Conservation (phyloP, 2,329 filamentous ascomycete genomes). For the Aspergillus fijiensis region DNA sequence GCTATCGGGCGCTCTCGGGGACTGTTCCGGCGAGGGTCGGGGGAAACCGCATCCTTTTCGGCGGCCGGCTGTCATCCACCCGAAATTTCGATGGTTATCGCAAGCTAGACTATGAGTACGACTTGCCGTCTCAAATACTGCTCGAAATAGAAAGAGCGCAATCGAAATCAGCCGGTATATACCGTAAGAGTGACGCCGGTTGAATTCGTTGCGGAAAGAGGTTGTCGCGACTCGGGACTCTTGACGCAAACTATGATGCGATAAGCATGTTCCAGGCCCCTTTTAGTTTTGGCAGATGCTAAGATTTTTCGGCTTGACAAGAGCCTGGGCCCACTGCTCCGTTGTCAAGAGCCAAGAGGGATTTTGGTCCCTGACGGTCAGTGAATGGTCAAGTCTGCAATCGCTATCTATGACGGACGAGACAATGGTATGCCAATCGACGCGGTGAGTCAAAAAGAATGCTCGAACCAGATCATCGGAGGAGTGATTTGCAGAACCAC, state of each 20-base stretch:
- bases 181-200: slow-evolving; percentile 13
- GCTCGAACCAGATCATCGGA: slow-evolving; percentile 21
- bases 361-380: neutral
- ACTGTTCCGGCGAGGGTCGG: slow-evolving; percentile 12
- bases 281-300: neutral
- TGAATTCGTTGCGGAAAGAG: neutral
- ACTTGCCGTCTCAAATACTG: neutral
- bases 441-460: slow-evolving; percentile 21
- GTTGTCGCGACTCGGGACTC: slow-evolving; percentile 3
- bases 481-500: slow-evolving; percentile 15
- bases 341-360: slow-evolving; percentile 2
- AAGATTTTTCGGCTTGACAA: neutral
- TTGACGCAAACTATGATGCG: slow-evolving; percentile 25
- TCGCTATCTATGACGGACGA: neutral
- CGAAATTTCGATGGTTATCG: neutral
- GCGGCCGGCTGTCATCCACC: neutral
- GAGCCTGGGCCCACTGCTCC: slow-evolving; percentile 2
- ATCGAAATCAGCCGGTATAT: neutral
- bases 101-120: neutral
- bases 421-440: neutral
- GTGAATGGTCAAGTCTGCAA: neutral
- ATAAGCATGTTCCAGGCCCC: slow-evolving; percentile 9
- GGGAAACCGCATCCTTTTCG: slow-evolving; percentile 12
- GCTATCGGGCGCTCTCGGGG: slow-evolving; percentile 13
- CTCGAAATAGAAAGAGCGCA: neutral